A percentile compares a stretch with the other conserved stretches of the same genome.
Conservation (phyloP, 2,329 filamentous ascomycete genomes). For the Didymella segeticola region DNA sequence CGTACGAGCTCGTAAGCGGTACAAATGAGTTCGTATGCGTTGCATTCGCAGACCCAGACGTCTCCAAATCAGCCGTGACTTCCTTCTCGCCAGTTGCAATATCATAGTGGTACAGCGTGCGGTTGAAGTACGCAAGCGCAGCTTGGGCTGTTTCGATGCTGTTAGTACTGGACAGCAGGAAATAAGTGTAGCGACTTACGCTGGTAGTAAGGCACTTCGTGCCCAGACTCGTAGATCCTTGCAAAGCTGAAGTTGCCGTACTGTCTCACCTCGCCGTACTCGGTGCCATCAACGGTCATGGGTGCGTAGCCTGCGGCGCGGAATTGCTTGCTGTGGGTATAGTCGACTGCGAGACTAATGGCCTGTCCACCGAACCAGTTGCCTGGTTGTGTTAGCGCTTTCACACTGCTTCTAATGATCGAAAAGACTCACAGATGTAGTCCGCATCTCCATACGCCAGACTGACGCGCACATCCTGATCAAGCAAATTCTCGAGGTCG, state of each 20-base stretch:
- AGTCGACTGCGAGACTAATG: conserved; percentile 65
- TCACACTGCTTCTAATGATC: background rate
- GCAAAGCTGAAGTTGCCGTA: conserved; percentile 69
- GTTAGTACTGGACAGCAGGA: background rate
- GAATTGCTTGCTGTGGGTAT: conserved; percentile 61
- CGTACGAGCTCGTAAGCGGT: conserved; percentile 33
- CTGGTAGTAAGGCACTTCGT: conserved; percentile 58
- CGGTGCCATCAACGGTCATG: conserved; percentile 67
- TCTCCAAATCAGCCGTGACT: conserved; percentile 45
- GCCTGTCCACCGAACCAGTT: conserved; percentile 71
- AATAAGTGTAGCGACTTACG: conserved; percentile 20
- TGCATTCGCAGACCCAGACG: conserved; percentile 43
- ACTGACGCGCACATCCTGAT: conserved; percentile 48
- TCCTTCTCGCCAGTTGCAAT: conserved; percentile 44
- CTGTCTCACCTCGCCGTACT: conserved; percentile 73
- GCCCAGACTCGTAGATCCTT: conserved; percentile 60
- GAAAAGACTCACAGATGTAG: conserved; percentile 46
- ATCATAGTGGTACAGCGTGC: conserved; percentile 45
- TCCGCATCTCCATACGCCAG: conserved; percentile 47
- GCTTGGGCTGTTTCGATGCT: conserved; percentile 28
- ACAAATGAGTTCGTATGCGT: conserved; percentile 51
- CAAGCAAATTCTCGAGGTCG: conserved; percentile 52
- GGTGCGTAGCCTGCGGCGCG: conserved; percentile 72
- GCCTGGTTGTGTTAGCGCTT: conserved; percentile 19
- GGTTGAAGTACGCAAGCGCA: conserved; percentile 47